Base-by-base conservation (phyloP, 2,329 filamentous ascomycete species). In the Apiospora kogelbergensis region DNA sequence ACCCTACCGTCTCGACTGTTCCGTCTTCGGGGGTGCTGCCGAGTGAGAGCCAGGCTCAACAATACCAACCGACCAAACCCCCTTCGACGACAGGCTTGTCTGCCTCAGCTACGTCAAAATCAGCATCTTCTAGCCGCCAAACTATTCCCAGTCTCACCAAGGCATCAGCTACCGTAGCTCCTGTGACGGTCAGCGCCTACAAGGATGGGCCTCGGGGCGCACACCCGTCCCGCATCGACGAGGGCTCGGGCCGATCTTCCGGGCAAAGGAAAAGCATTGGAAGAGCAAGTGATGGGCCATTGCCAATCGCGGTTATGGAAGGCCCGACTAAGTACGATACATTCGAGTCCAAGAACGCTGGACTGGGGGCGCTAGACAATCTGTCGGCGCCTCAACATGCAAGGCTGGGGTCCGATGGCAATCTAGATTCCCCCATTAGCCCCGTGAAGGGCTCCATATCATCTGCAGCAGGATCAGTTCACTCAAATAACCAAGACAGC, bases 121-220 rank as follows among this genome's bases (percentile, higher is more conserved):
- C 85, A n/a, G 74, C 73, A n/a, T 75, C 77, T 10, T 77, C 77
- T 11, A 79, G 76, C 42, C 76, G 76, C 37, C 78, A 78, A 68
- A 78, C 72, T 53, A 77, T 78, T 66, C 73, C 76, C 9, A 76
- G 74, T n/a, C 74, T 76, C 69, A 75, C 74, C 30, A 78, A 84
- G 79, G 70, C 84, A 53, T 71, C 76, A 6, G 74, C 88, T 40
- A 80, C 80, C 26, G 76, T 85, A 48, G 84, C 84, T 1, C 84
- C 88, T 3, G 79, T 86, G 15, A 84, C 85, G 65, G 82, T 86
- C 10, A 84, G 78, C 70, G 83, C 81, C 20, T 83, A 84, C 71
- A 83, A 83, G 70, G 86, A 89, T 67, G 76, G 78, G 26, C 78
- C 79, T 64, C 83, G 85, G 63, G 83, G 78, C 41, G 77, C 72